Base-by-base conservation (phyloP, 176 grass and related monocot genomes). In the Pharus latifolius region DNA sequence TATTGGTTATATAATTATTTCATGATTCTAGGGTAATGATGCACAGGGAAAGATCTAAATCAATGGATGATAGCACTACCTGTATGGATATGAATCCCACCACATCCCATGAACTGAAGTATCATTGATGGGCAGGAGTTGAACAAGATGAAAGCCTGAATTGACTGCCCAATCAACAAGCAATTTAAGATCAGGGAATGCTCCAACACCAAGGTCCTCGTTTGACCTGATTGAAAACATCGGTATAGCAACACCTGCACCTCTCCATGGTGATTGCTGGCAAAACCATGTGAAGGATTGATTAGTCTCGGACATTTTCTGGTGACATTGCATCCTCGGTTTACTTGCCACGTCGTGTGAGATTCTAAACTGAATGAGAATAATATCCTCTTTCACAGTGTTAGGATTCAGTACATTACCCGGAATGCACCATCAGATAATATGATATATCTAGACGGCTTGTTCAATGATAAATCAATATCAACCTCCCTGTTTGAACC, bases 71-170 rank as follows among this genome's bases (percentile, higher is more conserved):
- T n/a, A n/a, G n/a, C n/a, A n/a, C n/a, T 84, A 96, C 91, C 91
- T 96, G 77, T 99, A 99, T 17, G 95, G 95, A 77, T 99, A 99
- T 38, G 95, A 99, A 85, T 99, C 95, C 95, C 95, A 99, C 95
- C 95, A 99, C 95, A 99, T 99, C 73, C 46, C 62, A 67, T 99
- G 56, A 72, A 99, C 90, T 60, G 95, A 94, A 69, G 95, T 99
- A 60, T 99, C 95, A 23, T 99, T 99, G 37, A 99, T 81, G 22
- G 95, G 95, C 49, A 99, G 84, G 38, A 99, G 79, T 75, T 99
- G 95, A 67, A 99, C 87, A 70, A 99, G 87, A 84, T 99, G 95
- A 84, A 99, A 99, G 62, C 90, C 90, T 16, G 75, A 94, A 74
- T 91, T 85, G 49, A 91, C 90, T 57, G 90, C 87, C 90, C 87